Evolutionary conservation across 2,329 filamentous ascomycete species (phyloP).

Genomic region (Aspergillus brunneoviolaceus): DNA sequence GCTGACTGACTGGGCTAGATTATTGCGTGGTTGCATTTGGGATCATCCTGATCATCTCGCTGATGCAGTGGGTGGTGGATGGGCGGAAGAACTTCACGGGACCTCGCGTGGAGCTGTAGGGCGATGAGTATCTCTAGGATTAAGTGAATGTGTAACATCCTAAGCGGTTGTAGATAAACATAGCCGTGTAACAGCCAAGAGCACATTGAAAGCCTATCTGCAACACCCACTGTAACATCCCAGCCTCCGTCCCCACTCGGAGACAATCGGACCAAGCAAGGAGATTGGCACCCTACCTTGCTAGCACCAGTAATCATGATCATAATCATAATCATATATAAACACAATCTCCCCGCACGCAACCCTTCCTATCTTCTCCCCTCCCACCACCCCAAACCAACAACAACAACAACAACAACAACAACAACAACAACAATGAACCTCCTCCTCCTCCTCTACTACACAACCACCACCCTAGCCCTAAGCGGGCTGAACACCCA

Average conservation of each 20-base stretch:
- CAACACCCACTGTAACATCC: background rate
- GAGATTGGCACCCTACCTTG: background rate
- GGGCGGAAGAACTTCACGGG: slow-evolving; percentile 61
- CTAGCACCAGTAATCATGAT: background rate
- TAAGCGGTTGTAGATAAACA: too few relatives aligned
- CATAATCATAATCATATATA: background rate
- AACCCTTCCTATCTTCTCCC: background rate
- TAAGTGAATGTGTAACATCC: too few relatives aligned
- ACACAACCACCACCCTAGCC: background rate
- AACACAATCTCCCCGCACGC: background rate
- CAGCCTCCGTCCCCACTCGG: background rate
- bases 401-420: background rate
- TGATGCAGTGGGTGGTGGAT: slow-evolving; percentile 60
- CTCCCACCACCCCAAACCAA: background rate
- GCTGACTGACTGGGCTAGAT: slow-evolving; percentile 21
- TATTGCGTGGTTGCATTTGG: slow-evolving; percentile 54
- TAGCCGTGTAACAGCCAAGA: too few relatives aligned
- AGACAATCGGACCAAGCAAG: background rate
- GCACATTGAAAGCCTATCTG: too few relatives aligned
- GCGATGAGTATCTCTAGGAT: too few relatives aligned
- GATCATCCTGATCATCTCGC: slow-evolving; percentile 57
- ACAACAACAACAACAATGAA: background rate
- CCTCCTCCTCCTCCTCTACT: background rate
- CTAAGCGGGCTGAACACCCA: background rate
- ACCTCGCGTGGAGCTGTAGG: slow-evolving; percentile 28